phyloP scores from a whole-genome alignment of 2,329 filamentous ascomycete species.

The Diaporthe citriasiana region DNA sequence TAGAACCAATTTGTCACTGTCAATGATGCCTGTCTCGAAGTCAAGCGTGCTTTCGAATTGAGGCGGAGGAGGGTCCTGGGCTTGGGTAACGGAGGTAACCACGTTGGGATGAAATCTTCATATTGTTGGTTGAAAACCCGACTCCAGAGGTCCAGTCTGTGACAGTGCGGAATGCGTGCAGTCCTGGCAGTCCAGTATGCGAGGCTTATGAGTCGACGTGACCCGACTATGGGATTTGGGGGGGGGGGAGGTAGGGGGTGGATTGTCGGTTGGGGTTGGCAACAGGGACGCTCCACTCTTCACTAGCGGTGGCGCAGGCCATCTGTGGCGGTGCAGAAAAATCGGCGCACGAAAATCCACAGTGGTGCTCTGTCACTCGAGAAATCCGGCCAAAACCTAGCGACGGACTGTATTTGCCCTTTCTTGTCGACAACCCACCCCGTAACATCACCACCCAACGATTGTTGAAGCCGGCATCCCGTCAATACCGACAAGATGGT shows the following conservation, averaged over 20 bases:
- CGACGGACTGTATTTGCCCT: slow-evolving; percentile 12
- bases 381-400: slow-evolving; percentile 38
- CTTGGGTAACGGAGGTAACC: too few species aligned
- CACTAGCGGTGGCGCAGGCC: slow-evolving; percentile 21
- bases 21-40: neutral
- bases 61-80: neutral
- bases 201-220: neutral
- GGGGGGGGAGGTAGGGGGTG: neutral
- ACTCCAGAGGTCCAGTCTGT: neutral
- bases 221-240: too few species aligned
- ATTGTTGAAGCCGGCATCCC: slow-evolving; percentile 39
- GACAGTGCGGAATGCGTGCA: neutral
- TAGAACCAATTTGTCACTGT: too few species aligned
- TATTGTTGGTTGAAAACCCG: neutral
- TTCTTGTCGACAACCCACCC: slow-evolving; percentile 36
- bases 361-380: slow-evolving; percentile 28
- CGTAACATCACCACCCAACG: slow-evolving; percentile 40
- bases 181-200: neutral
- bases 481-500: slow-evolving; percentile 44
- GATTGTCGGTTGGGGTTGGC: neutral
- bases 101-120: neutral
- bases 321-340: slow-evolving; percentile 33
- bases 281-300: neutral
- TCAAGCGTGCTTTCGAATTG: neutral
- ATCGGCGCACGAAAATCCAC: slow-evolving; percentile 37